Evolutionary conservation across 805 yeast genomes (phyloP), one percentile per base, ranked within the genome.

Genomic region (Sungouiozyma intestinalis): DNA sequence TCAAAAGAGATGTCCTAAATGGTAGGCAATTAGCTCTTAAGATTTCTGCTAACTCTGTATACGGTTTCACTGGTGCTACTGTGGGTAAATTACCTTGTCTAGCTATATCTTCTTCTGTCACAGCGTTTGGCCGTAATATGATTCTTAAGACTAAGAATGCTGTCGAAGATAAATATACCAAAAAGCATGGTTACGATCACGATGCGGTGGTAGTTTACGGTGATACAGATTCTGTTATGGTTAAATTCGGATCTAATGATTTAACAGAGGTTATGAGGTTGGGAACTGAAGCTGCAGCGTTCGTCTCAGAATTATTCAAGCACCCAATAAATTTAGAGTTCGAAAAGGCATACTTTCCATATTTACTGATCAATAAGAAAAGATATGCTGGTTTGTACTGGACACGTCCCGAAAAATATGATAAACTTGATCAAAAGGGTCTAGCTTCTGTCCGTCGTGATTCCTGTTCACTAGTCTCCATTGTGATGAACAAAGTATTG

Each of bases 151-250:
- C 98, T 0, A 92, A 90, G 54, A 69, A 72, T 38, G 85, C 81
- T 47, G 97, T 92, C 2, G 88, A 87, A 62, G 77, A 78, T 33
- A 73, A 76, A 43, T 92, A 87, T 57, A 73, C 77, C 9, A 80
- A 77, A n/a, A 76, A 74, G 43, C 86, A 90, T 61, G 97, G 97
- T 1, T 81, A 71, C 54, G 71, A 74, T n/a, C 79, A 72, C 57
- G 94, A 92, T 65, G 80, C 97, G 0, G 75, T 81, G 50, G 98
- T 92, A 47, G 81, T 92, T 34, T 92, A 92, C 59, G 99, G 99
- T 70, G 99, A 92, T 64, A 92, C 99, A 0, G 99, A 92, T 73
- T 94, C 98, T 7, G 99, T 92, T 15, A 94, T 92, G 98, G 96
- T 92, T 36, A 88, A 86, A 58, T 92, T 92, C 67, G 99, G 99